Conservation (phyloP, 2,329 filamentous ascomycete genomes). For the Epichloe sibirici region DNA sequence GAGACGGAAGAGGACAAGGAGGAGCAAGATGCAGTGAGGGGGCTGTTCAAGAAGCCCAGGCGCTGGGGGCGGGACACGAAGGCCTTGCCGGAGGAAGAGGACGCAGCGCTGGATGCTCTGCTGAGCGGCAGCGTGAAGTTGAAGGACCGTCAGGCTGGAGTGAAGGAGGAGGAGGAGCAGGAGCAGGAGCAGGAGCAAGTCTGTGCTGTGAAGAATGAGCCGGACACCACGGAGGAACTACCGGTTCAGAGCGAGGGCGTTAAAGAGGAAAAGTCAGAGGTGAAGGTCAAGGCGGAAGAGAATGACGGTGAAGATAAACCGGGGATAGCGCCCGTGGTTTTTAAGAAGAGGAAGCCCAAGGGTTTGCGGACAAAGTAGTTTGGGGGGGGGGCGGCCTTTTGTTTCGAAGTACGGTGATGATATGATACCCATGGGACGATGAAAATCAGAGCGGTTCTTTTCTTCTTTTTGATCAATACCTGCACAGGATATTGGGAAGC, state of each 20-base stretch:
- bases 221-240: not conserved
- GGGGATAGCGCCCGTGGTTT: slow-evolving; percentile 42
- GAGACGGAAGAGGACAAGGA: slow-evolving; percentile 48
- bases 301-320: slow-evolving; percentile 21
- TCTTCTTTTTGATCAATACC: not conserved
- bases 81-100: slow-evolving; percentile 33
- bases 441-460: not conserved
- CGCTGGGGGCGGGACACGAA: slow-evolving; percentile 42
- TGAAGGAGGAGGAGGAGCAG: slow-evolving; percentile 28
- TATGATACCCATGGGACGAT: slow-evolving; percentile 5
- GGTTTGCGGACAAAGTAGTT: slow-evolving; percentile 46
- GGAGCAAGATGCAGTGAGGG: slow-evolving; percentile 44
- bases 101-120: slow-evolving; percentile 51
- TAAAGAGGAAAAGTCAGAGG: slow-evolving; percentile 3
- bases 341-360: slow-evolving; percentile 70
- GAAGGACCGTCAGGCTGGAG: slow-evolving; percentile 15
- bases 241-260: too few relatives aligned
- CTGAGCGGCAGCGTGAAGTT: slow-evolving; percentile 25
- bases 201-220: slow-evolving; percentile 4
- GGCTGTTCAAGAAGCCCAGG: slow-evolving; percentile 46
- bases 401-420: not conserved
- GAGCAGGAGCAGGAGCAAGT: slow-evolving; percentile 3
- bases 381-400: not conserved
- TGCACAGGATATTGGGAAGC: too few relatives aligned
- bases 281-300: slow-evolving; percentile 24